Evolutionary conservation across 352 stramenopile genomes (phyloP), one percentile per base, ranked within the genome.

Genomic region (Phytopythium mirpurense): DNA sequence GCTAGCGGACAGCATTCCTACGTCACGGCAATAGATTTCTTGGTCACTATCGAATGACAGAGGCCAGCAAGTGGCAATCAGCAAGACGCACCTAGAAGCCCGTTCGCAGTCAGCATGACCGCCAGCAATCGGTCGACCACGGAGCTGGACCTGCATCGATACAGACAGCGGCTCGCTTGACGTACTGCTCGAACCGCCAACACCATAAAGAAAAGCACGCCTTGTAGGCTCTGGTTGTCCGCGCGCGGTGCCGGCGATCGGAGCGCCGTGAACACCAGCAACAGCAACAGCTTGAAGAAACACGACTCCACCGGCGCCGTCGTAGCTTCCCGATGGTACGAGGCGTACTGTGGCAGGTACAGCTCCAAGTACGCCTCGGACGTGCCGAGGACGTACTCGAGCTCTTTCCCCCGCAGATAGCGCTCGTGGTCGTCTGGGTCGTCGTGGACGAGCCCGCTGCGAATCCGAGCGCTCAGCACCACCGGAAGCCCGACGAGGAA

Each of bases 351-450:
- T 16, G 74, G 70, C 56, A 84, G 66, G 38, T 76, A 71, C n/a
- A 88, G 53, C 47, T 84, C 74, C 24, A 86, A 8, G 48, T 86
- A 88, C 26, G 65, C 56, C 26, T 86, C 70, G 7, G 76, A 90
- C 1, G 68, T 77, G 12, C 67, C 60, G 2, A 90, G 41, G 3
- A 86, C 54, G 48, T 68, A 87, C 27, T 81, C 74, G 2, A 88
- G 32, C 49, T 90, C 79, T 16, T 78, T 88, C 34, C 41, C 48
- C 26, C 63, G 54, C 24, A 88, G 4, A 38, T 83, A 78, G 0
- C 54, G 59, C 49, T 90, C 79, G 57, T 90, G 76, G 2, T 62
- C 59, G 5, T 68, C 64, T 7, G 52, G 35, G 31, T 57, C 58
- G 1, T 51, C 41, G 6, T 78, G 62, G 12, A 67, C 52, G n/a